Percentiles rank a stretch among this genome's conserved stretches.
Evolutionary conservation across 2,329 filamentous ascomycete genomes (phyloP).

Genomic region (Colletotrichum eleusines): DNA sequence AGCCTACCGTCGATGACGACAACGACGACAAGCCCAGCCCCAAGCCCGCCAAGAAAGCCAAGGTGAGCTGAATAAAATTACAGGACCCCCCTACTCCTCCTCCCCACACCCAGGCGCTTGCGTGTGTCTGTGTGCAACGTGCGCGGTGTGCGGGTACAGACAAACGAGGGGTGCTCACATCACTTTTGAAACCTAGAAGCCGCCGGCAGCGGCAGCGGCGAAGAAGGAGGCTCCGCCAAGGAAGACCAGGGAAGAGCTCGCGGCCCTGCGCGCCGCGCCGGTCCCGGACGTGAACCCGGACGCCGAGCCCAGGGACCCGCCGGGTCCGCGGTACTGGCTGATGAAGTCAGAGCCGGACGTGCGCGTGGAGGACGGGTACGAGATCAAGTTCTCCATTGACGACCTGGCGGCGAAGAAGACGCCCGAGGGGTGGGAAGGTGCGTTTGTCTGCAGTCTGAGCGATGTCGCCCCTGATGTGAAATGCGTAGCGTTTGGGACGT

Average conservation of each 20-base stretch:
- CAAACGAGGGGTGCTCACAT: too few species aligned
- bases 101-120: not conserved
- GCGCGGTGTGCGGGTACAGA: not conserved
- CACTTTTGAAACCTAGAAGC: slow-evolving; percentile 3
- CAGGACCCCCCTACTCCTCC: not conserved
- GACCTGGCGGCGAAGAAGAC: slow-evolving; percentile 78
- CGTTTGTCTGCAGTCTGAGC: slow-evolving; percentile 49
- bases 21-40: not conserved
- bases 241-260: slow-evolving; percentile 39
- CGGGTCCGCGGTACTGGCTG: slow-evolving; percentile 75
- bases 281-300: slow-evolving; percentile 55
- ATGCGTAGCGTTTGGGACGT: not conserved
- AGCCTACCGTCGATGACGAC: not conserved
- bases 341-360: slow-evolving; percentile 92
- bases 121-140: not conserved
- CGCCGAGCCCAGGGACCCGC: slow-evolving; percentile 47
- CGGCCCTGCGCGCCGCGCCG: slow-evolving; percentile 25
- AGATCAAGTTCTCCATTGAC: slow-evolving; percentile 95
- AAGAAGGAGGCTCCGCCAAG: slow-evolving; percentile 23
- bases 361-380: slow-evolving; percentile 85
- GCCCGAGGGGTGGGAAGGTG: slow-evolving; percentile 94
- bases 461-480: not conserved
- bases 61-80: slow-evolving; percentile 18
- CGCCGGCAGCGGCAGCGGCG: not conserved
- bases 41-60: slow-evolving; percentile 33